Conservation (phyloP, 2,329 filamentous ascomycete species). For the Ophiocordyceps camponoti-floridani region DNA sequence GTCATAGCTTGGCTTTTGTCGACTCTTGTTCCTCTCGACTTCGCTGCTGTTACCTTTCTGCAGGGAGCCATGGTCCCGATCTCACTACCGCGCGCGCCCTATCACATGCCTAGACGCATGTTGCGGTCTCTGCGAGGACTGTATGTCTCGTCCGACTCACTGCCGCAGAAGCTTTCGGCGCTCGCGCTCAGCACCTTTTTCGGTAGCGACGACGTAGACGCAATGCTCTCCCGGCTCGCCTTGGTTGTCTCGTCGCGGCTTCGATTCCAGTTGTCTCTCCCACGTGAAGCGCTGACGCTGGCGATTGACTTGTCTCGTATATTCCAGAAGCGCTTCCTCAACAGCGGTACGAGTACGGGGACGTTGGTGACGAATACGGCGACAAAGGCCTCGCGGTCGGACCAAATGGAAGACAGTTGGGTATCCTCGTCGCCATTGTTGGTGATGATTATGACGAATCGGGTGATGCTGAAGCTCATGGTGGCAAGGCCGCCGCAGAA, state of each 20-base stretch:
- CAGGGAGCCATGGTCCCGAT: too few relatives aligned
- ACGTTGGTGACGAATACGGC: conserved; percentile 15
- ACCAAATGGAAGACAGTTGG: conserved; percentile 9
- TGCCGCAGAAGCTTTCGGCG: neutral
- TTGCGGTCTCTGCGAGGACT: neutral
- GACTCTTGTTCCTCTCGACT: too few relatives aligned
- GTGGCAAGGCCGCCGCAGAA: conserved; percentile 22
- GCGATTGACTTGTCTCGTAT: neutral
- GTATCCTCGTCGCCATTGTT: neutral
- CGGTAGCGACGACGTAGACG: neutral
- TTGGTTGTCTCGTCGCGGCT: neutral
- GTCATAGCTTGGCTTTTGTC: too few relatives aligned
- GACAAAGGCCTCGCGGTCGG: conserved; percentile 21
- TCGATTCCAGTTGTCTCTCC: neutral
- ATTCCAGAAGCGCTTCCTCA: neutral
- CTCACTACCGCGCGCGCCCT: too few relatives aligned
- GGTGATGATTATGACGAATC: conserved; percentile 17
- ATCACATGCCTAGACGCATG: too few relatives aligned
- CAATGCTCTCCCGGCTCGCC: neutral
- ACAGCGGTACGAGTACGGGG: neutral
- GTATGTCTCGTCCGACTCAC: neutral
- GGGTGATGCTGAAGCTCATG: conserved; percentile 17
- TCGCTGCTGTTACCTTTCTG: too few relatives aligned
- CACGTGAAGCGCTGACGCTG: neutral
- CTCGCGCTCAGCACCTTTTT: neutral